These are phyloP conservation scores for Kwoniella shivajii DNA, from an alignment of 1,284 basidiomycete genomes.

Conservation along the genomic window DNA sequence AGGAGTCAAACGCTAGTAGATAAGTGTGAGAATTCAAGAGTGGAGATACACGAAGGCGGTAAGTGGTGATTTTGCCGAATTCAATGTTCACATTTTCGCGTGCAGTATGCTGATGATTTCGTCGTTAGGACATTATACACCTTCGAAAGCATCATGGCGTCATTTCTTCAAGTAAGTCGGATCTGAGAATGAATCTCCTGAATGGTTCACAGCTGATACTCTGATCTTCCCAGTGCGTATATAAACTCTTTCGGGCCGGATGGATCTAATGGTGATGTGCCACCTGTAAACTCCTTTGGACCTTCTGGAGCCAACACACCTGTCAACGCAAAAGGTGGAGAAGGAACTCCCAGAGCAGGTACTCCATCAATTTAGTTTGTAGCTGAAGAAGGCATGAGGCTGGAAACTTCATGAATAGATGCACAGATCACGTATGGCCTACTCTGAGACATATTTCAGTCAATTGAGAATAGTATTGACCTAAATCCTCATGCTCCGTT, in stretches of 20 bases:
- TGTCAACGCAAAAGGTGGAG: conserved; percentile 9
- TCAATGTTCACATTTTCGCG: too few species aligned
- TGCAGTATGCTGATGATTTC: too few species aligned
- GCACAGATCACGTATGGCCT: too few species aligned
- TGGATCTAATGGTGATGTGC: conserved; percentile 47
- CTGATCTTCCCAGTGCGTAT: conserved; percentile 41
- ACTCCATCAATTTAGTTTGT: too few species aligned
- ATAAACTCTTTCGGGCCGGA: conserved; percentile 49
- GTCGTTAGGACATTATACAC: conserved; percentile 47
- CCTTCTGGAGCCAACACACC: conserved; percentile 27
- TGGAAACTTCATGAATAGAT: too few species aligned
- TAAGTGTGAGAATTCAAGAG: conserved; percentile 57
- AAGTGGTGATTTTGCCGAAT: conserved; percentile 4
- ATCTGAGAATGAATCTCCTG: too few species aligned
- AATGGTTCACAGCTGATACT: not conserved
- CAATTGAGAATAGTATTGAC: too few species aligned
- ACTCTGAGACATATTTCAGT: too few species aligned
- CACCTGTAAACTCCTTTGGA: conserved; percentile 38
- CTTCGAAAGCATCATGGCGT: conserved; percentile 52
- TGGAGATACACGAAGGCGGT: conserved; percentile 55
- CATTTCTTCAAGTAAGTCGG: conserved; percentile 52
- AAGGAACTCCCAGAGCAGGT: conserved; percentile 2
- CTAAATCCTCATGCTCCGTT: too few species aligned
- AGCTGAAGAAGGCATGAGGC: too few species aligned
- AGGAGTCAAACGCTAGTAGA: conserved; percentile 65